phyloP scores from a whole-genome alignment of 345 rosid species.

The Euphorbia pulcherrima region DNA sequence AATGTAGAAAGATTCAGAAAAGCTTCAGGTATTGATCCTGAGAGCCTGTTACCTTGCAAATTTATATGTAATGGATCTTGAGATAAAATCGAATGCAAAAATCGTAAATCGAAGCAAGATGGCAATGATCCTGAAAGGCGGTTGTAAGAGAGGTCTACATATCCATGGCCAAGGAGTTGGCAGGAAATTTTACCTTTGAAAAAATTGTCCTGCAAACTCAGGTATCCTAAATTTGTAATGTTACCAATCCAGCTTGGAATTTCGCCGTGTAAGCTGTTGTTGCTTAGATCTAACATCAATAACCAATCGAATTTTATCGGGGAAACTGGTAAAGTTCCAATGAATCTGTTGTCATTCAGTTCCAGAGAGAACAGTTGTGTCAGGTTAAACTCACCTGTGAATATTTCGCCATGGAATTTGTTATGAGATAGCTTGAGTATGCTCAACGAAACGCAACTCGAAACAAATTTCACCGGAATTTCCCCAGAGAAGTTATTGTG shows the following conservation, averaged over 20 bases:
- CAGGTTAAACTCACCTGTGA: neutral
- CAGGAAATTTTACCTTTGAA: slow-evolving; percentile 4
- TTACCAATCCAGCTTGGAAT: neutral
- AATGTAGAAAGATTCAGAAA: neutral
- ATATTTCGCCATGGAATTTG: slow-evolving; percentile 1
- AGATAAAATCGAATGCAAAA: too few relatives aligned
- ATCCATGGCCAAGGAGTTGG: neutral
- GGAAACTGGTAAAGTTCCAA: slow-evolving; percentile 4
- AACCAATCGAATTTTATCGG: neutral
- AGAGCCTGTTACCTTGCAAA: slow-evolving; percentile 6
- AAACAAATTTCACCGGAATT: neutral
- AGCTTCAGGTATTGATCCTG: slow-evolving; percentile 2
- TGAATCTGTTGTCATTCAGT: neutral
- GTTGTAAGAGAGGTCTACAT: slow-evolving; percentile 4
- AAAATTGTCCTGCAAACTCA: neutral
- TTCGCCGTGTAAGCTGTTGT: neutral
- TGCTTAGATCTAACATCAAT: neutral
- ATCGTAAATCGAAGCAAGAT: neutral
- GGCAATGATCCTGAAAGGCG: neutral
- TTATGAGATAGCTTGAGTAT: neutral
- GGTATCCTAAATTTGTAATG: neutral
- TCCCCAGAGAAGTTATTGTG: slow-evolving; percentile 8
- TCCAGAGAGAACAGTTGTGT: neutral
- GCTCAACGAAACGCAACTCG: neutral
- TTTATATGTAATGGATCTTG: neutral